A percentile compares a stretch with the other conserved stretches of the same genome.
These are phyloP conservation scores for Quercus parvula DNA, from an alignment of 306 rosid genomes.

Conservation along the genomic window DNA sequence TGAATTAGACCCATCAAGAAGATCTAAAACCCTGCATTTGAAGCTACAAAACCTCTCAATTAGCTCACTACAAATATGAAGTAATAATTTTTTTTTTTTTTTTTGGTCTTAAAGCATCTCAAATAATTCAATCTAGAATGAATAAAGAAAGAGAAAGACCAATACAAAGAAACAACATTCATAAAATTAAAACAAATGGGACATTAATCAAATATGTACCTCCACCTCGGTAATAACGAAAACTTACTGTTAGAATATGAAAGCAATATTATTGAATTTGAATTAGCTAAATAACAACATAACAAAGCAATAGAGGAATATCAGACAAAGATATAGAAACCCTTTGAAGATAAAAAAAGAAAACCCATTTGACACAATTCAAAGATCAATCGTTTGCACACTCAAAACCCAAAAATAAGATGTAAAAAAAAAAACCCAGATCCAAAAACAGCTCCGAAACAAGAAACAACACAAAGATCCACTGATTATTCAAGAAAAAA, in stretches of 20 bases:
- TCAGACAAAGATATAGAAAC: neutral
- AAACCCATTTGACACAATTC: neutral
- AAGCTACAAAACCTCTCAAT: neutral
- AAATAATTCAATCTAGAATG: neutral
- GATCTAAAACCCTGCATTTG: neutral
- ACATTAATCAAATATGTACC: neutral
- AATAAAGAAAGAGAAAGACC: neutral
- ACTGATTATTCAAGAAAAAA: neutral
- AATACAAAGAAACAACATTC: neutral
- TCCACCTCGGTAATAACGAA: neutral
- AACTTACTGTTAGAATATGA: neutral
- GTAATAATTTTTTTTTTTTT: neutral
- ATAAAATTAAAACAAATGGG: neutral
- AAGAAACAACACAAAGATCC: constrained; percentile 10
- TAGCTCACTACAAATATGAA: neutral
- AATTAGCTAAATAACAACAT: neutral
- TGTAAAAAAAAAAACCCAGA: constrained; percentile 13
- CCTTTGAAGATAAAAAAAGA: neutral
- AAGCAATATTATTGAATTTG: neutral
- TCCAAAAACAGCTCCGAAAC: constrained; percentile 7
- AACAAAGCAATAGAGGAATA: neutral
- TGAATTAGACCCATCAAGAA: neutral
- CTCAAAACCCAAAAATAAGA: neutral
- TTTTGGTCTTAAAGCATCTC: neutral
- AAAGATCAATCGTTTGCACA: neutral